phyloP scores from a whole-genome alignment of 2,329 filamentous ascomycete genomes.

The Penicillium expansum region DNA sequence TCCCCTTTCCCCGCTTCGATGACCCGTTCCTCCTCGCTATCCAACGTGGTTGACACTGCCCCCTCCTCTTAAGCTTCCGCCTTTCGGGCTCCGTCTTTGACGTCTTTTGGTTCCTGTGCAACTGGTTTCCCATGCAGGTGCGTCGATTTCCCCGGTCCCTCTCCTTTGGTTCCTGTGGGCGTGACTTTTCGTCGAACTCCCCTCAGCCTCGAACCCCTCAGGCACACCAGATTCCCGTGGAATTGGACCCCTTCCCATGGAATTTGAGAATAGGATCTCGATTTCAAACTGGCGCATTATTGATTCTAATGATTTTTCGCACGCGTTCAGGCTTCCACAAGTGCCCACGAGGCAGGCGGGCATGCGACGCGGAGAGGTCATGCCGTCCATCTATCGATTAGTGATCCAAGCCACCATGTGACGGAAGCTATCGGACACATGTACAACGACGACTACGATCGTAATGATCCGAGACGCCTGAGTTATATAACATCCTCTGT shows the following conservation, averaged over 20 bases:
- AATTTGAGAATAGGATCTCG: background rate
- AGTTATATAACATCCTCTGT: constrained; percentile 65
- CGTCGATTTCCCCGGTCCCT: constrained; percentile 18
- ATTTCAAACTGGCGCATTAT: background rate
- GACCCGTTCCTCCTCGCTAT: constrained; percentile 32
- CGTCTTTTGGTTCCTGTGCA: constrained; percentile 25
- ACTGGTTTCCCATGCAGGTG: constrained; percentile 41
- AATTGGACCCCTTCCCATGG: background rate
- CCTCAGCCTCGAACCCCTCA: constrained; percentile 1
- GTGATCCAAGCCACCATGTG: constrained; percentile 88
- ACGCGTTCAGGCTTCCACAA: constrained; percentile 41
- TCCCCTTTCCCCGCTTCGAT: constrained; percentile 41
- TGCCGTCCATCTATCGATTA: constrained; percentile 65
- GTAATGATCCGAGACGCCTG: constrained; percentile 63
- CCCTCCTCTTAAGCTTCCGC: constrained; percentile 16
- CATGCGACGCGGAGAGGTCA: constrained; percentile 57
- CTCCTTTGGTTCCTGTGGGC: background rate
- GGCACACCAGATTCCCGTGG: background rate
- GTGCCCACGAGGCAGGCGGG: constrained; percentile 41
- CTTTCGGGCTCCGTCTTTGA: constrained; percentile 29
- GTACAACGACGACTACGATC: constrained; percentile 72
- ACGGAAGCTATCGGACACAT: constrained; percentile 90
- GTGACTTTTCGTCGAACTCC: constrained; percentile 2
- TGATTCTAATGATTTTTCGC: constrained; percentile 11
- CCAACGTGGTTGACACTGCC: constrained; percentile 26